phyloP scores from a whole-genome alignment of 2,329 filamentous ascomycete species.

The Paecilomyces sp. region DNA sequence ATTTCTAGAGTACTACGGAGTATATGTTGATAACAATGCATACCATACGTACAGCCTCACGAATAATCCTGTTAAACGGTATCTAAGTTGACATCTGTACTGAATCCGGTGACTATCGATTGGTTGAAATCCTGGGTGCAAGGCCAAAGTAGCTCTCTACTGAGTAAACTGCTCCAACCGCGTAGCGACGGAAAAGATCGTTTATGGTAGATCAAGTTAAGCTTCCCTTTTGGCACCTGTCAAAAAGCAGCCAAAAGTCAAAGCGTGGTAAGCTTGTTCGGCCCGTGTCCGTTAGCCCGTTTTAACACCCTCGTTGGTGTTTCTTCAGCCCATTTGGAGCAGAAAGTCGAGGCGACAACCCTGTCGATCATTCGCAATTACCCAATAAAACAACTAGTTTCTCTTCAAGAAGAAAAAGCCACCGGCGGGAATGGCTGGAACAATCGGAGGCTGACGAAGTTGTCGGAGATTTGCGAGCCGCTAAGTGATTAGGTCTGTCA shows the following conservation, averaged over 20 bases:
- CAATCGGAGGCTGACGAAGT: neutral
- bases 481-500: neutral
- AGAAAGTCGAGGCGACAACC: neutral
- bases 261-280: neutral
- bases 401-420: neutral
- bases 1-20: neutral
- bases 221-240: neutral
- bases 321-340: neutral
- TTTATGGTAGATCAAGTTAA: neutral
- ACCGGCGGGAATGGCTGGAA: neutral
- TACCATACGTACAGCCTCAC: neutral
- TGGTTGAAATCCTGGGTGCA: neutral
- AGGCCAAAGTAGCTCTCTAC: neutral
- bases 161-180: neutral
- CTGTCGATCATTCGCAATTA: neutral
- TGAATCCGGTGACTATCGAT: neutral
- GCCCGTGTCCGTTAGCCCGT: neutral
- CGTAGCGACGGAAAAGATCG: neutral
- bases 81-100: neutral
- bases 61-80: neutral
- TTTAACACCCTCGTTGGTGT: neutral
- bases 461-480: neutral
- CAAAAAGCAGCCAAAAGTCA: neutral
- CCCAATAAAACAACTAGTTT: neutral
- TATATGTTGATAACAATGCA: neutral